A percentile compares a stretch with the other conserved stretches of the same genome.
phyloP scores from a whole-genome alignment of 1,284 basidiomycete species.

The Moniliella sp. region DNA sequence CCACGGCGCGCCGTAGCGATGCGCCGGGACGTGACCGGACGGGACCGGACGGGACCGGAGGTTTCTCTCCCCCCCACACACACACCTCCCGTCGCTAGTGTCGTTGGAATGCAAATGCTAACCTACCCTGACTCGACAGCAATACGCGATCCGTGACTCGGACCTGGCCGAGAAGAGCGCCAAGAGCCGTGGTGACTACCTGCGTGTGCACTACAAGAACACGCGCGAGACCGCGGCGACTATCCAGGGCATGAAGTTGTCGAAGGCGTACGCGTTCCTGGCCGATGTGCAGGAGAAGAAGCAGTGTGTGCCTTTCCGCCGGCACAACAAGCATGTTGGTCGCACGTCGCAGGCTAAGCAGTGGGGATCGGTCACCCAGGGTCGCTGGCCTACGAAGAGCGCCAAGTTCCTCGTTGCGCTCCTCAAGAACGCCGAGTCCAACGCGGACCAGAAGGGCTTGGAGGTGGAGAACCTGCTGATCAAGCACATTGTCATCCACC shows the following conservation, averaged over 20 bases:
- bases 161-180: conserved; percentile 32
- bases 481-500: conserved; percentile 93
- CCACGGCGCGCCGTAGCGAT: too few species aligned
- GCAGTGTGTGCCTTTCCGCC: conserved; percentile 85
- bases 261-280: conserved; percentile 88
- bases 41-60: too few species aligned
- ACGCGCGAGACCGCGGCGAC: conserved; percentile 48
- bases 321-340: conserved; percentile 89
- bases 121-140: too few species aligned
- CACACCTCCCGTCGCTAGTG: too few species aligned
- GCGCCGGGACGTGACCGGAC: too few species aligned
- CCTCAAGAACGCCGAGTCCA: conserved; percentile 96
- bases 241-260: conserved; percentile 61
- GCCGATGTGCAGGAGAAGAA: conserved; percentile 87
- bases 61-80: too few species aligned
- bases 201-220: conserved; percentile 99
- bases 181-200: conserved; percentile 71
- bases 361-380: conserved; percentile 39
- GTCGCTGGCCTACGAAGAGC: conserved; percentile 99
- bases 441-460: conserved; percentile 92
- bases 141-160: conserved; percentile 33
- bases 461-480: conserved; percentile 75
- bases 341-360: conserved; percentile 91
- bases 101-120: too few species aligned
- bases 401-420: conserved; percentile 82